Conservation (phyloP, 345 rosid species). For the Punica granatum region DNA sequence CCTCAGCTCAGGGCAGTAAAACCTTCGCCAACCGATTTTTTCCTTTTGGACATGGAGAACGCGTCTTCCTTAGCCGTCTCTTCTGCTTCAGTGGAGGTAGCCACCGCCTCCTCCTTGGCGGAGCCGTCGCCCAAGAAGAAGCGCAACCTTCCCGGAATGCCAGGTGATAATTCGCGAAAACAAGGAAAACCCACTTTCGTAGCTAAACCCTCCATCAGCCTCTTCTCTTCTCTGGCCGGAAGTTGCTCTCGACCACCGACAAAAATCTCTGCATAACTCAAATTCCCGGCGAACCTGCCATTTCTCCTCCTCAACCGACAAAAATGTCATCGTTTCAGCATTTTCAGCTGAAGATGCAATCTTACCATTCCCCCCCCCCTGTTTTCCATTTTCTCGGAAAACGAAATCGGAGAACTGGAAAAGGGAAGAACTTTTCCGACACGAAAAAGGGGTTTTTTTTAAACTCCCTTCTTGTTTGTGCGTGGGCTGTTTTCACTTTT, state of each 20-base stretch:
- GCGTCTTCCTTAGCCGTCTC: constrained; percentile 35
- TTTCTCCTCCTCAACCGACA: not conserved
- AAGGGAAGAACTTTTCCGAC: not conserved
- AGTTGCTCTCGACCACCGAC: too few relatives aligned
- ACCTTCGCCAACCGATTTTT: too few relatives aligned
- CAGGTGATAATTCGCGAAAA: constrained; percentile 28
- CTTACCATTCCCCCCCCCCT: not conserved
- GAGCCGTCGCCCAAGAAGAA: constrained; percentile 40
- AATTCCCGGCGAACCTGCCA: not conserved
- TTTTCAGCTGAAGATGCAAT: too few relatives aligned
- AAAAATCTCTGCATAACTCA: not conserved
- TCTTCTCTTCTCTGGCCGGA: not conserved
- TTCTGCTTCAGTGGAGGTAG: constrained; percentile 35
- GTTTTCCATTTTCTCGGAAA: not conserved
- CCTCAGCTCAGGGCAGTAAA: not conserved
- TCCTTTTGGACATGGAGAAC: constrained; percentile 27
- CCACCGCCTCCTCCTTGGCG: constrained; percentile 17
- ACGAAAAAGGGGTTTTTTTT: not conserved
- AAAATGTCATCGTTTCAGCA: not conserved
- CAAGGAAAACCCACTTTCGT: constrained; percentile 3
- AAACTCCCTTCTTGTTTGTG: too few relatives aligned
- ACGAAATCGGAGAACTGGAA: not conserved
- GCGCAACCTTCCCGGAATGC: constrained; percentile 83
- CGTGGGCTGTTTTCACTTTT: not conserved
- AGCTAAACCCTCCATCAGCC: not conserved